Evolutionary conservation across 768 basidiomycete genomes (phyloP).

Genomic region (Megacollybia marginata): DNA sequence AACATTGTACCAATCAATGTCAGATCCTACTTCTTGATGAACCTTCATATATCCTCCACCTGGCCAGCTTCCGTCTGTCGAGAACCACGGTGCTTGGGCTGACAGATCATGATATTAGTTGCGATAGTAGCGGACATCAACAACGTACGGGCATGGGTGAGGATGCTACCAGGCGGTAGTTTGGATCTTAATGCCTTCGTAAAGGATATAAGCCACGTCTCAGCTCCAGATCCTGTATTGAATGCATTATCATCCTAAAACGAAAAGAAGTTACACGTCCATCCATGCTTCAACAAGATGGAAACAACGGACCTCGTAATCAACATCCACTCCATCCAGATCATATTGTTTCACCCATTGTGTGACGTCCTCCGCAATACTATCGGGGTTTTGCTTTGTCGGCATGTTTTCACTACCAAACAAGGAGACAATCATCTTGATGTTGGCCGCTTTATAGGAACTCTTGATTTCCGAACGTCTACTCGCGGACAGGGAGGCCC

Average conservation of each 20-base stretch:
- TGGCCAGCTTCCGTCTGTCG: not conserved
- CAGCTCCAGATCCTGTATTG: conserved; percentile 6
- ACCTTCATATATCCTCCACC: conserved; percentile 30
- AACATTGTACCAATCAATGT: conserved; percentile 32
- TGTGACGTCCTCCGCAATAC: not conserved
- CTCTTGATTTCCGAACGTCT: conserved; percentile 21
- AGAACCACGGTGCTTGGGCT: conserved; percentile 10
- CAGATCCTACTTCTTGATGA: conserved; percentile 25
- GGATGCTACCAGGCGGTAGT: conserved; percentile 21
- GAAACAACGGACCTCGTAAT: not conserved
- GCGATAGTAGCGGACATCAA: not conserved
- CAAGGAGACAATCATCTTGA: conserved; percentile 48
- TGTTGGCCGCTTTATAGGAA: conserved; percentile 47
- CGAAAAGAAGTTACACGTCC: no score
- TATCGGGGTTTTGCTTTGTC: not conserved
- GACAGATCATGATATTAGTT: not conserved
- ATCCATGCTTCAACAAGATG: no score
- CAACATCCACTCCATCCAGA: not conserved
- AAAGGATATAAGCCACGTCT: conserved; percentile 21
- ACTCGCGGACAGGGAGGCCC: no score
- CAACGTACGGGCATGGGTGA: conserved; percentile 20
- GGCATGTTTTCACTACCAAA: conserved; percentile 27
- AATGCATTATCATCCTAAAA: not conserved
- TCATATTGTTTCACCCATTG: not conserved
- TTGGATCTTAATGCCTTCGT: conserved; percentile 18